Evolutionary conservation across 202 grass and related monocot species (phyloP), one percentile per base, ranked within the genome.

Genomic region (Eragrostis tef): DNA sequence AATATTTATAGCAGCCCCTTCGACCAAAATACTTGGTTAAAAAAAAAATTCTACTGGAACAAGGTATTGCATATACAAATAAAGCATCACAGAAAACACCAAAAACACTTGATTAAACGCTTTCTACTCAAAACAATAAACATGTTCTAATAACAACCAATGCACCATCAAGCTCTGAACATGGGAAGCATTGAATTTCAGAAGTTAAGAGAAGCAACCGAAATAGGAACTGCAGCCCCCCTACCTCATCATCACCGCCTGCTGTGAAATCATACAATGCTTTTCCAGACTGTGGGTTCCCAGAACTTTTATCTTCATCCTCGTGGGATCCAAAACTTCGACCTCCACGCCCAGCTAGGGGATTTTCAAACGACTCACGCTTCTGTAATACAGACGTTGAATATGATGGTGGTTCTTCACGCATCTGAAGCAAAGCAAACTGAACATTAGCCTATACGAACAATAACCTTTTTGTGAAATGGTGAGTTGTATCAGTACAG

Each of bases 221-320:
- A 61, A 52, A 76, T 9, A 64, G 36, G 46, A 78, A 74, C 74
- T 67, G 20, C 57, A 54, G 77, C 75, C 39, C 80, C 5, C 27
- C 5, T 96, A 99, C 96, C 96, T 99, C 96, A 87, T 96, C 96
- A 73, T 96, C 93, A 2, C 93, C 96, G 7, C 96, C 96, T 63
- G 96, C 96, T 59, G 96, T 96, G 81, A 96, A 99, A 81, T 99
- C 96, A 80, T 99, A 99, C 70, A 99, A 53, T 58, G 96, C 96
- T 85, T 91, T 93, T 29, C 96, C 96, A 70, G 80, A 99, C 57
- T 99, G 96, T 15, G 93, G 93, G 21, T 96, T 93, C 25, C 84
- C 81, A 62, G 96, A 92, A 88, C 70, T 92, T 64, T 83, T 79
- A 70, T 88, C 91, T 79, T 88, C 87, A 29, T 96, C 85, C 3